Percentiles rank a stretch among this genome's conserved stretches.
Conservation (phyloP, 1,284 basidiomycete species). For the Austroboletus novae-zelandiae region DNA sequence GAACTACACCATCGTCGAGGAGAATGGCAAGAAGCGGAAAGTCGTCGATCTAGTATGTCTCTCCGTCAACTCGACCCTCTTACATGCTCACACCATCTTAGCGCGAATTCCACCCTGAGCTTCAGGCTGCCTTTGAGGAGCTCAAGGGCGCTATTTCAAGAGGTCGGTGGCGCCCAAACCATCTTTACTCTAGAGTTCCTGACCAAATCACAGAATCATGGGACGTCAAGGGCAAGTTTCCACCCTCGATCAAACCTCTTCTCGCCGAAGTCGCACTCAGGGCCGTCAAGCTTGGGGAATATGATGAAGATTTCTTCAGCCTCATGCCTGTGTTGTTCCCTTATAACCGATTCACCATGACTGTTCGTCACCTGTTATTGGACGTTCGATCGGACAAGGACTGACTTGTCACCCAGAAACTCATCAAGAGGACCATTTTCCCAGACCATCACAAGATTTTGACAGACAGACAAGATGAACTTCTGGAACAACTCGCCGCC, state of each 20-base stretch:
- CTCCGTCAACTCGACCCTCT: not conserved
- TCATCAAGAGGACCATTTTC: constrained; percentile 79
- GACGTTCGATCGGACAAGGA: not conserved
- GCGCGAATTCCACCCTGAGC: constrained; percentile 65
- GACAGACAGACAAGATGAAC: constrained; percentile 57
- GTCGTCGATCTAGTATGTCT: constrained; percentile 58
- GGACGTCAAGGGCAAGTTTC: constrained; percentile 86
- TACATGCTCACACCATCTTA: constrained; percentile 9
- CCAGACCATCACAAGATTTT: constrained; percentile 64
- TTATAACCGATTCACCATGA: constrained; percentile 91
- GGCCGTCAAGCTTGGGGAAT: constrained; percentile 83
- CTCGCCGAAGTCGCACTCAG: constrained; percentile 72
- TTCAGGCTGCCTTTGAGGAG: constrained; percentile 61
- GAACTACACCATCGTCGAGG: constrained; percentile 46
- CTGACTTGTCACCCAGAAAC: constrained; percentile 52
- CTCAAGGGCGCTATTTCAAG: constrained; percentile 61
- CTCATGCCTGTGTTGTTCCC: constrained; percentile 86
- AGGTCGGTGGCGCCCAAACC: constrained; percentile 35
- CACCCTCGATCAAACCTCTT: constrained; percentile 72
- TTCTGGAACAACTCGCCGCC: constrained; percentile 56
- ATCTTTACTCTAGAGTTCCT: not conserved
- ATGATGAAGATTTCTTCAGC: constrained; percentile 90
- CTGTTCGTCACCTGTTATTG: constrained; percentile 40
- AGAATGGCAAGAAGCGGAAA: constrained; percentile 66
- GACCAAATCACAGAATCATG: constrained; percentile 49